Conservation (phyloP, 1,139 yeast species). For the Scheffersomyces segobiensis region DNA sequence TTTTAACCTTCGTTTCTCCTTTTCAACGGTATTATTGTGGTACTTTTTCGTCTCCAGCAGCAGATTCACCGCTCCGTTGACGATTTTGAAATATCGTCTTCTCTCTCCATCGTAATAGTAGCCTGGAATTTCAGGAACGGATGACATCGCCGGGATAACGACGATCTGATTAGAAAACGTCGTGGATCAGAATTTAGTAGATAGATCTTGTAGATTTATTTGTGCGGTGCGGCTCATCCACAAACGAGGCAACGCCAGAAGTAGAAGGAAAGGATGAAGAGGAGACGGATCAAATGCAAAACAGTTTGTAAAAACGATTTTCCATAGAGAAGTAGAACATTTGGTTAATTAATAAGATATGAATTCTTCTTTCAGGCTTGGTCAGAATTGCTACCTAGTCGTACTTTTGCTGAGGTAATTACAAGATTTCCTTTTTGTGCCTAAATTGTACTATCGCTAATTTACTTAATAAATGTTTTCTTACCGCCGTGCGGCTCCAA, state of each 20-base stretch:
- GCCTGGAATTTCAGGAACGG: constrained; percentile 39
- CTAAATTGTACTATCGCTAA: not conserved
- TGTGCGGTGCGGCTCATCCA: constrained; percentile 5
- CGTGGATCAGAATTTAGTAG: not conserved
- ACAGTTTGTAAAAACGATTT: not conserved
- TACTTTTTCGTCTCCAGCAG: constrained; percentile 13
- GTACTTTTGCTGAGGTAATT: no score
- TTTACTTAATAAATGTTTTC: no score
- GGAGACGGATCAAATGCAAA: not conserved
- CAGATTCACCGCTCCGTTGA: constrained; percentile 30
- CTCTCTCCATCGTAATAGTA: constrained; percentile 45
- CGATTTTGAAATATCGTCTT: constrained; percentile 46
- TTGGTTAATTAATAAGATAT: no score
- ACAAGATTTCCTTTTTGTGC: no score
- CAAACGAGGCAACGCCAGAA: no score
- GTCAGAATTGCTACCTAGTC: not conserved
- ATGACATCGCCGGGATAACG: not conserved
- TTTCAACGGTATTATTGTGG: constrained; percentile 37
- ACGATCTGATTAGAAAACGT: not conserved
- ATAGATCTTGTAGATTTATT: constrained; percentile 3
- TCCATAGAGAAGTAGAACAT: not conserved
- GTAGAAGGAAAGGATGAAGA: not conserved
- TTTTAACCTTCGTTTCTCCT: constrained; percentile 26
- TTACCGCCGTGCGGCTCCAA: not conserved
- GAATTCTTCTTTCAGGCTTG: not conserved